Percentiles rank a stretch among this genome's conserved stretches.
Conservation (phyloP, 345 rosid species). For the Eucalyptus brandiana region DNA sequence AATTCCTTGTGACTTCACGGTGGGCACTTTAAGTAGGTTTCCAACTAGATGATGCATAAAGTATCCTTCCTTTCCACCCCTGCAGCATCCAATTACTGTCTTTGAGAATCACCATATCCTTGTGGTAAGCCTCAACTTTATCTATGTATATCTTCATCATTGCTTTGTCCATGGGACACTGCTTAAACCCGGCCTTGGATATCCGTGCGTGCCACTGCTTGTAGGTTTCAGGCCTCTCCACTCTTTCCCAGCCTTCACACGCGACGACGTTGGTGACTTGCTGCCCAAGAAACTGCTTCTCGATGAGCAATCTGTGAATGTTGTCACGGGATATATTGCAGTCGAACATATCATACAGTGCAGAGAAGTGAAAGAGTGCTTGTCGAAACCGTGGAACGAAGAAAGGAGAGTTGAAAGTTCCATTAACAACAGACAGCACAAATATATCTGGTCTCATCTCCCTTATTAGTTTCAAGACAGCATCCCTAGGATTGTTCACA, state of each 20-base stretch:
- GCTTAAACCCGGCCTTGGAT: constrained; percentile 32
- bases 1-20: neutral
- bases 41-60: neutral
- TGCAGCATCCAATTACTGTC: neutral
- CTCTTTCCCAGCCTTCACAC: constrained; percentile 29
- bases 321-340: constrained; percentile 10
- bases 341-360: constrained; percentile 24
- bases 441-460: neutral
- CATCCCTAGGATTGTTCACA: constrained; percentile 22
- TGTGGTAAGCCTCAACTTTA: neutral
- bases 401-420: neutral
- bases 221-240: constrained; percentile 41
- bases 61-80: neutral
- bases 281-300: constrained; percentile 12
- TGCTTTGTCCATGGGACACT: constrained; percentile 12
- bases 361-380: constrained; percentile 32
- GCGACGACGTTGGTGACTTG: constrained; percentile 19
- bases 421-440: neutral
- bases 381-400: constrained; percentile 23
- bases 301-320: constrained; percentile 13
- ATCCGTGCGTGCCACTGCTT: constrained; percentile 44
- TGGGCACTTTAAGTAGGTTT: neutral
- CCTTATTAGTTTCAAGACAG: constrained; percentile 17
- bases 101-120: neutral
- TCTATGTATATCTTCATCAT: constrained; percentile 4